Evolutionary conservation across 2,329 filamentous ascomycete genomes (phyloP), one percentile per base, ranked within the genome.

Genomic region (Ophiocordyceps camponoti-floridani): DNA sequence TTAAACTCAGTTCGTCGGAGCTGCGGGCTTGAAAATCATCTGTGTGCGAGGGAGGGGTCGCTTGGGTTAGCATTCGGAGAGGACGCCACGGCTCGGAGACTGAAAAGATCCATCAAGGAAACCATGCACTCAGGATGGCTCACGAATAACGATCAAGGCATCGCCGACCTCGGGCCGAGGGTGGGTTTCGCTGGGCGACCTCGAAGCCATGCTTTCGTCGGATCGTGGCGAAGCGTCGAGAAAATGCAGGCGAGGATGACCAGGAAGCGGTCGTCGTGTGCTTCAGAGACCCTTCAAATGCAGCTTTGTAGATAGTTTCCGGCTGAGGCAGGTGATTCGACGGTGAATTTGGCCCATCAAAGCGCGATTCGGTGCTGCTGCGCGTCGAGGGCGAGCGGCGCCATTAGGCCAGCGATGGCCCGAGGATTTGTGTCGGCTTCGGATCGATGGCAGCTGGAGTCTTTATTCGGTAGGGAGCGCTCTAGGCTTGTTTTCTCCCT

Each of bases 21-120:
- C 87, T 93, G 52, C 91, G 79, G 47, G 89, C 88, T 53, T 79
- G 70, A 61, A 98, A 96, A 64, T 95, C 87, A 65, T 98, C 86
- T 94, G 47, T 26, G 13, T 27, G 42, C 14, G 23, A 16, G 42
- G 47, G 30, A 30, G 46, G 50, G 46, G 16, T 41, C 46, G 42
- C 44, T 23, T 23, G 23, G 23, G 23, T 23, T 5, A 23, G 23
- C 23, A 23, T 23, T 23, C 23, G 23, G 5, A 23, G 23, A 3
- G 23, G 23, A 23, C 23, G 23, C 23, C 3, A 5, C 5, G 23
- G 23, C 23, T 23, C 23, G 23, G 23, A 23, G 23, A 23, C 23
- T 23, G 23, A 23, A 23, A 23, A 23, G 3, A 23, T 23, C 23
- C 23, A 23, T 23, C 23, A 23, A 23, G 23, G 13, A 26, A 13